A percentile compares a stretch with the other conserved stretches of the same genome.
These are phyloP conservation scores for Rubus parviflorus DNA, from an alignment of 306 rosid genomes.

Conservation along the genomic window DNA sequence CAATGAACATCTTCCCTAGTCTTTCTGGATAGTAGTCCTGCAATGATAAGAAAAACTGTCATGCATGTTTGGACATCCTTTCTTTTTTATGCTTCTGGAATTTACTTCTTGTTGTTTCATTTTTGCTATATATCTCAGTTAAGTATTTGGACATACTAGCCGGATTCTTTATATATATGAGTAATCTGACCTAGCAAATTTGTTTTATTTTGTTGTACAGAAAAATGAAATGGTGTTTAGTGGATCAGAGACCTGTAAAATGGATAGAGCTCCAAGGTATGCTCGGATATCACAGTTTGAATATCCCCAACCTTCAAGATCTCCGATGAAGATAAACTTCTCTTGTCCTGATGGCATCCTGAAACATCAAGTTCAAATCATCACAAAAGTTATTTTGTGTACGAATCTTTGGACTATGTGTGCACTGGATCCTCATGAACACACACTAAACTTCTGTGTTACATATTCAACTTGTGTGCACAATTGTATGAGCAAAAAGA, in stretches of 20 bases:
- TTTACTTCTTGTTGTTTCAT: background rate
- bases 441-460: background rate
- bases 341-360: constrained; percentile 61
- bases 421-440: background rate
- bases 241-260: constrained; percentile 52
- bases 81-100: background rate
- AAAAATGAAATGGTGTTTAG: background rate
- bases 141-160: background rate
- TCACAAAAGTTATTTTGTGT: background rate
- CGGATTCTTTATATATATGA: background rate
- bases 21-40: constrained; percentile 67
- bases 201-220: constrained; percentile 1
- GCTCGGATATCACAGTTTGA: constrained; percentile 60
- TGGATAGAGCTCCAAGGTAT: constrained; percentile 40
- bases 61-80: background rate
- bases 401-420: background rate
- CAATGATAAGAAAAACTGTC: background rate
- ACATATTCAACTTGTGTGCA: background rate
- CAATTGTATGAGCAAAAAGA: background rate
- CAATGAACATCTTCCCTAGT: constrained; percentile 51
- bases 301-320: constrained; percentile 68
- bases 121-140: background rate
- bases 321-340: constrained; percentile 50
- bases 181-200: background rate
- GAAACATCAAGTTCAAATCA: constrained; percentile 25